phyloP scores from a whole-genome alignment of 106 monocot genomes.

The Allium fistulosum region DNA sequence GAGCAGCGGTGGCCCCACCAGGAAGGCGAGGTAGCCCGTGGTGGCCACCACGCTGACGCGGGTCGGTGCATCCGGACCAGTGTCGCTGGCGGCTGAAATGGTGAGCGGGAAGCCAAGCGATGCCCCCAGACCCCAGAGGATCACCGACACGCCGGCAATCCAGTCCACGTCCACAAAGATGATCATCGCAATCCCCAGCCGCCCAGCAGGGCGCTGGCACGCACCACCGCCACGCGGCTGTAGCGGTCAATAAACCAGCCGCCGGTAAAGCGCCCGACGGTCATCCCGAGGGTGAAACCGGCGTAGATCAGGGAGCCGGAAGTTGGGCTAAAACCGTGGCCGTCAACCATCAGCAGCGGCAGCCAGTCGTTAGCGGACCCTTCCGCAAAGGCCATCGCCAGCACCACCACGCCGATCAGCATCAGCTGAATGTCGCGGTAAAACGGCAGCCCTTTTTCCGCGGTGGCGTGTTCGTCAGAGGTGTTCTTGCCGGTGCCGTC shows the following conservation, averaged over 20 bases:
- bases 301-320: not conserved
- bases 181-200: not conserved
- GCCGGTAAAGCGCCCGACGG: not conserved
- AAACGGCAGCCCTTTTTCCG: not conserved
- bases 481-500: not conserved
- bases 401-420: not conserved
- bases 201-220: not conserved
- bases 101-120: not conserved
- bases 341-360: not conserved
- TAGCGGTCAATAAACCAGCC: not conserved
- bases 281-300: not conserved
- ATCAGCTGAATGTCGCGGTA: not conserved
- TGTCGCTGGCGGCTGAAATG: not conserved
- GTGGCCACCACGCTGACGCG: not conserved
- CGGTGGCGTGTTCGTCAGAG: not conserved
- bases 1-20: slow-evolving; percentile 1
- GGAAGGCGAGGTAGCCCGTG: not conserved
- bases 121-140: not conserved
- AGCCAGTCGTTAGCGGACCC: slow-evolving; percentile 2
- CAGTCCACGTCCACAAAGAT: not conserved
- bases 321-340: not conserved
- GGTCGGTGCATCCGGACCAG: not conserved
- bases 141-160: not conserved
- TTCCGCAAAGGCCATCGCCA: not conserved
- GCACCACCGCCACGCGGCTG: not conserved